A percentile compares a stretch with the other conserved stretches of the same genome.
These are phyloP conservation scores for Rhizopus arrhizus DNA, from an alignment of 371 early-diverging fungal species.

Conservation along the genomic window DNA sequence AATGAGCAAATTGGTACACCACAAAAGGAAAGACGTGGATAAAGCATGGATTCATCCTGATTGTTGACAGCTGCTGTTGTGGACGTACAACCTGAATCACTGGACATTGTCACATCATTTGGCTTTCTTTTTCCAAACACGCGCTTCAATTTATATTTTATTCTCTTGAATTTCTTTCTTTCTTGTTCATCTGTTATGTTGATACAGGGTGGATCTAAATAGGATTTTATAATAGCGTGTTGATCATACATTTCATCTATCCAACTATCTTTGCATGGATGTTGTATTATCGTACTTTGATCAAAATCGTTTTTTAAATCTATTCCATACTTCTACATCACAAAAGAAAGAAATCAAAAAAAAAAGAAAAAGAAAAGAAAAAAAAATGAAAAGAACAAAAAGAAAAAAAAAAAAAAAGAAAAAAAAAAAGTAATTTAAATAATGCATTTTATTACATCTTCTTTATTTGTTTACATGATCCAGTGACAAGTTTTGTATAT, in stretches of 20 bases:
- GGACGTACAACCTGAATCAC: not conserved
- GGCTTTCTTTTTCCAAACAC: not conserved
- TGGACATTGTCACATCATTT: not conserved
- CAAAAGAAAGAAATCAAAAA: not conserved
- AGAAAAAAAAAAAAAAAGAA: slow-evolving; percentile 1
- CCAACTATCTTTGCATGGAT: slow-evolving; percentile 1
- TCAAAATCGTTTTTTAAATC: not conserved
- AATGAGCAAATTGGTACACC: not conserved
- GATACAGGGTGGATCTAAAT: slow-evolving; percentile 19
- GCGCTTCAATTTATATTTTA: not conserved
- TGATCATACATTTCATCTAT: slow-evolving; percentile 14
- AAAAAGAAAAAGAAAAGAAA: not conserved
- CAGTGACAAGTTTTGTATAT: slow-evolving; percentile 4
- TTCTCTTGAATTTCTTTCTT: not conserved
- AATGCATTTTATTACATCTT: no score
- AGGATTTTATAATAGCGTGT: slow-evolving; percentile 23
- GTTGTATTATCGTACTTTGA: not conserved
- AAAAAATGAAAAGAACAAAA: not conserved
- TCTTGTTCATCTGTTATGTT: not conserved
- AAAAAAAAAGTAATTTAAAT: not conserved
- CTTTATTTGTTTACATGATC: slow-evolving; percentile 2
- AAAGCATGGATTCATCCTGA: not conserved
- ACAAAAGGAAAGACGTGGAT: not conserved
- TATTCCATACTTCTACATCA: not conserved
- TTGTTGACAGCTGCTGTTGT: not conserved